Base-by-base conservation (phyloP, 2,329 filamentous ascomycete species). In the Pyricularia grisea region DNA sequence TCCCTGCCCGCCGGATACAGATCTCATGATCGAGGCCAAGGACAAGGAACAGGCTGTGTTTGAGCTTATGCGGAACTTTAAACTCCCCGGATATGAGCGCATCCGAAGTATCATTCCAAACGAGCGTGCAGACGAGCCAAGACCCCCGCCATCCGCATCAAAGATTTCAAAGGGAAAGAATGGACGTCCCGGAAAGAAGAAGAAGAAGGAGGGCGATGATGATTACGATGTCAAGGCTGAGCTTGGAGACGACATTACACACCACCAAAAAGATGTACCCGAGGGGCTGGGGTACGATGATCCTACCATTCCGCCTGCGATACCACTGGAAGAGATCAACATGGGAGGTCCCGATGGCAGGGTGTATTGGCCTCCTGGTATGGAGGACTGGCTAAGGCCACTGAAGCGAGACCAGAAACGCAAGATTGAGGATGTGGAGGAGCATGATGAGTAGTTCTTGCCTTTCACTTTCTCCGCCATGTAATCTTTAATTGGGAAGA, bases 1-100 rank as follows among this genome's bases (percentile, higher is more conserved):
- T 0, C 94, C 94, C 0, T 97, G 94, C 74, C 84, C 89, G 4
- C 81, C 87, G 0, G 89, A 91, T 36, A 95, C 96, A 90, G 94
- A 97, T 75, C 83, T 98, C n/a, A 98, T 98, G 94, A 97, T 98
- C 70, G 94, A 98, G 80, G 94, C 94, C 66, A 98, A 98, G 77
- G 94, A 97, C 76, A 98, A 98, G 79, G 94, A 98, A 77, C 94
- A 98, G 78, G 93, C 94, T 0, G 93, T 97, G 0, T 97, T 98
- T 74, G 93, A 97, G 72, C 84, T 98, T 23, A 97, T 97, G 93
- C 86, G 91, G 27, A 93, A 84, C 0, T 97, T 93, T 77, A 93
- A 90, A 74, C 83, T 98, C 0, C 92, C 93, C 0, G 93, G 93
- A 0, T 92, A 89, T 79, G 84, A 95, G 25, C 85, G 79, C 0